Percentiles rank a stretch among this genome's conserved stretches.
These are phyloP conservation scores for Trebouxia sp. DNA, from an alignment of 139 green algal species.

Conservation along the genomic window DNA sequence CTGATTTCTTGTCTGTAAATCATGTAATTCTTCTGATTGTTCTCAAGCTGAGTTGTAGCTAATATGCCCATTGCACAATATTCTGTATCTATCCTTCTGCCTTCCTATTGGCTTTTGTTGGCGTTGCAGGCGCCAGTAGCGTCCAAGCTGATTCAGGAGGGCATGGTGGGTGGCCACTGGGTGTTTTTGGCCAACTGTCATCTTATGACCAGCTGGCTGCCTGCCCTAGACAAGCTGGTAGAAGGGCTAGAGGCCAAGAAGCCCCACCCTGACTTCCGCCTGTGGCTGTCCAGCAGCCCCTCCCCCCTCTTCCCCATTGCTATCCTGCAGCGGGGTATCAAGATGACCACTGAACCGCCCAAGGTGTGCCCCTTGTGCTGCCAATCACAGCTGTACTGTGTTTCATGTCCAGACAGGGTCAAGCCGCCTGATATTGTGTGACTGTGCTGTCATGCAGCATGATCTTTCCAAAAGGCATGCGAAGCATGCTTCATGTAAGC, in stretches of 20 bases:
- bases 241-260: constrained; percentile 63
- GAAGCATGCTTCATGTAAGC: not conserved
- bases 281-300: constrained; percentile 84
- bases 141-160: constrained; percentile 78
- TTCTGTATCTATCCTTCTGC: no score
- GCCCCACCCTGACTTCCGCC: constrained; percentile 77
- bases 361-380: constrained; percentile 40
- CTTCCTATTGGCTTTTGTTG: no score
- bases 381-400: not conserved
- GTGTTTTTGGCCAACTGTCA: constrained; percentile 93
- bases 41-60: no score
- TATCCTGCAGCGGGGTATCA: constrained; percentile 83
- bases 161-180: constrained; percentile 72
- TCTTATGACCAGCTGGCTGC: constrained; percentile 88
- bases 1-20: no score
- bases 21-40: no score
- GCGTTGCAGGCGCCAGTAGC: constrained; percentile 75
- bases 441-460: no score
- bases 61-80: no score
- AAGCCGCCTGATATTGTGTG: not conserved
- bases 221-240: constrained; percentile 83
- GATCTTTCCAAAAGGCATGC: not conserved
- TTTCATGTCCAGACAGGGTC: not conserved
- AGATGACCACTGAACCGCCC: constrained; percentile 92
- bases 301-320: constrained; percentile 78